phyloP scores from a whole-genome alignment of 2,329 filamentous ascomycete genomes.

The Cladosporium sp. region DNA sequence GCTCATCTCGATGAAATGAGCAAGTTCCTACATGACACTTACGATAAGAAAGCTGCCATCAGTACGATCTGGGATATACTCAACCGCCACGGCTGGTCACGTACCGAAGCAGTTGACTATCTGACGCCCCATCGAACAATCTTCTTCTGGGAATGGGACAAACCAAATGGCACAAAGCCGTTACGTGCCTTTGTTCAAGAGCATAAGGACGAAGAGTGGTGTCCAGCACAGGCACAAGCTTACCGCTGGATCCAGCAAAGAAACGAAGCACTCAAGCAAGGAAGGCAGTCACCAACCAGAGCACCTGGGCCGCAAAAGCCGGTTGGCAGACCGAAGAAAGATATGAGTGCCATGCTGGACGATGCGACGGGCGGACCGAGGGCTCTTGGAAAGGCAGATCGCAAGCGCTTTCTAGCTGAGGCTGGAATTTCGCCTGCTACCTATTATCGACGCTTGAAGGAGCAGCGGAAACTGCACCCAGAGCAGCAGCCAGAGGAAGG shows the following conservation, averaged over 20 bases:
- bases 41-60: slow-evolving; percentile 18
- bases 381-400: slow-evolving; percentile 17
- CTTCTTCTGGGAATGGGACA: slow-evolving; percentile 22
- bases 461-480: slow-evolving; percentile 11
- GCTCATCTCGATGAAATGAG: slow-evolving; percentile 18
- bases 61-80: slow-evolving; percentile 20
- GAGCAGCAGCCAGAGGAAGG: slow-evolving; percentile 2
- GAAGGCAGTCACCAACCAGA: slow-evolving; percentile 15
- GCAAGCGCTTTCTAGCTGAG: slow-evolving; percentile 16
- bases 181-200: slow-evolving; percentile 17
- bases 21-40: slow-evolving; percentile 11
- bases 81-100: slow-evolving; percentile 13
- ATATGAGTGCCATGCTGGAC: slow-evolving; percentile 15
- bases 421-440: slow-evolving; percentile 18
- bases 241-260: slow-evolving; percentile 21
- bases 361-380: slow-evolving; percentile 6
- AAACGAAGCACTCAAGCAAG: slow-evolving; percentile 19
- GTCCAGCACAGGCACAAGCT: slow-evolving; percentile 17
- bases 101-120: slow-evolving; percentile 16
- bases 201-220: slow-evolving; percentile 19
- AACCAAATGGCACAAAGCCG: slow-evolving; percentile 16
- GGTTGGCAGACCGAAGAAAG: slow-evolving; percentile 18
- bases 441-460: slow-evolving; percentile 17
- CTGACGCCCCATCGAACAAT: slow-evolving; percentile 19
- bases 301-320: slow-evolving; percentile 19